These are phyloP conservation scores for Coprinopsis cinerea DNA, from an alignment of 768 basidiomycete species.

Conservation along the genomic window DNA sequence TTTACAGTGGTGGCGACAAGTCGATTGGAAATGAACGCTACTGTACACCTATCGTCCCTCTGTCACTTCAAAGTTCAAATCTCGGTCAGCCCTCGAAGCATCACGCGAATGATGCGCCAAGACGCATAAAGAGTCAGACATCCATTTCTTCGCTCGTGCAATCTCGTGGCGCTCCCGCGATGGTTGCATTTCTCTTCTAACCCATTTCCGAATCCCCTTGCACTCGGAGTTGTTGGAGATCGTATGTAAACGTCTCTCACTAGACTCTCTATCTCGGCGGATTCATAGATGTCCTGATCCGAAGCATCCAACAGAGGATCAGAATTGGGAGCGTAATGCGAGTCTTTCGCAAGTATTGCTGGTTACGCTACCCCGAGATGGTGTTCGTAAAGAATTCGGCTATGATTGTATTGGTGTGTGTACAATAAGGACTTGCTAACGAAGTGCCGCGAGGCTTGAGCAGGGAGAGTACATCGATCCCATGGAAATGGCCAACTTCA, in stretches of 20 bases:
- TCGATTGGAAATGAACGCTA: not conserved
- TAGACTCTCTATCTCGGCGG: not conserved
- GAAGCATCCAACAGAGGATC: constrained; percentile 1
- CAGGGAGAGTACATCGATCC: too few relatives aligned
- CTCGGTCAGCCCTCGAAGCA: not conserved
- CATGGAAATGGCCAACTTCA: too few relatives aligned
- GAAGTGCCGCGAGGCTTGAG: too few relatives aligned
- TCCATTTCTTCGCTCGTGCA: not conserved
- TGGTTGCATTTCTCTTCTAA: not conserved
- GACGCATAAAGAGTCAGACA: too few relatives aligned
- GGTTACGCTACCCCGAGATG: not conserved
- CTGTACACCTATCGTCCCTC: not conserved
- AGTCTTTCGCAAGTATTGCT: not conserved
- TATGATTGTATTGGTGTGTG: not conserved
- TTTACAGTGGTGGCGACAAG: not conserved
- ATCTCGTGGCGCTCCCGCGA: constrained; percentile 7
- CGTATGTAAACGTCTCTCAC: not conserved
- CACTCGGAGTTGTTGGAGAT: not conserved
- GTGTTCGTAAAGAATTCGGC: not conserved
- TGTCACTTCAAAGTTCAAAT: not conserved
- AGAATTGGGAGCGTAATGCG: not conserved
- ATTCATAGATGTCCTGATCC: constrained; percentile 1
- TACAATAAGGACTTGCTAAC: not conserved
- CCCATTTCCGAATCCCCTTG: not conserved
- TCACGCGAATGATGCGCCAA: not conserved